Conservation (phyloP, 208 protist species). For the Wallacemonas rigidus region DNA sequence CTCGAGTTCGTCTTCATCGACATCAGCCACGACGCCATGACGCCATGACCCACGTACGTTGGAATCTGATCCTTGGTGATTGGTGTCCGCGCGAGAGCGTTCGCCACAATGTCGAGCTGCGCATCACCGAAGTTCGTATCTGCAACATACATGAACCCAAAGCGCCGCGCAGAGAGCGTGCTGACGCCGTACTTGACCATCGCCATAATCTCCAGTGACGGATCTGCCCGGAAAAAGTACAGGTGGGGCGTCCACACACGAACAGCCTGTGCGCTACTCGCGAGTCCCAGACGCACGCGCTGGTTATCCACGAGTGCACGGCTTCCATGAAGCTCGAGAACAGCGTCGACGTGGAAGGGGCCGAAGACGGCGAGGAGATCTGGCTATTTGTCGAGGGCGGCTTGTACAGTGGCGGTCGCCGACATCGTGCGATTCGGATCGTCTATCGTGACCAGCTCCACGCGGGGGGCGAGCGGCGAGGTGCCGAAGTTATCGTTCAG, state of each 20-base stretch:
- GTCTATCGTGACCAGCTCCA: conserved; percentile 7
- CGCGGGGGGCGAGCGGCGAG: neutral
- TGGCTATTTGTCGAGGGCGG: conserved; percentile 10
- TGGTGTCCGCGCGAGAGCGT: conserved; percentile 22
- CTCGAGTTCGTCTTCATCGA: conserved; percentile 13
- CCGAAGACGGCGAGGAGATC: conserved; percentile 28
- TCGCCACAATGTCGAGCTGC: conserved; percentile 14
- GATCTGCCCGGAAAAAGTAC: conserved; percentile 35
- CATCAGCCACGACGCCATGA: conserved; percentile 21
- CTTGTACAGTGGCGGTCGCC: neutral
- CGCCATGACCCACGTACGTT: conserved; percentile 10
- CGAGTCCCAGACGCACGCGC: conserved; percentile 20
- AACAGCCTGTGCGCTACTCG: conserved; percentile 21
- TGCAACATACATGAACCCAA: conserved; percentile 27
- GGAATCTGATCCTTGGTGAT: conserved; percentile 20
- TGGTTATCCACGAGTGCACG: conserved; percentile 16
- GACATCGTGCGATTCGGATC: neutral
- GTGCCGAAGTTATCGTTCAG: conserved; percentile 9
- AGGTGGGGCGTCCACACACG: conserved; percentile 32
- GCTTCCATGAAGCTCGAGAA: neutral
- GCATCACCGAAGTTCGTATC: conserved; percentile 16
- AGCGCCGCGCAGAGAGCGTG: conserved; percentile 7
- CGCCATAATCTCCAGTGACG: conserved; percentile 12
- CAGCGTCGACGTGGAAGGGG: conserved; percentile 13
- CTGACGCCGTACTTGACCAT: conserved; percentile 22